Evolutionary conservation across 2,329 filamentous ascomycete species (phyloP).

Genomic region (Aspergillus pseudoviridinutans): DNA sequence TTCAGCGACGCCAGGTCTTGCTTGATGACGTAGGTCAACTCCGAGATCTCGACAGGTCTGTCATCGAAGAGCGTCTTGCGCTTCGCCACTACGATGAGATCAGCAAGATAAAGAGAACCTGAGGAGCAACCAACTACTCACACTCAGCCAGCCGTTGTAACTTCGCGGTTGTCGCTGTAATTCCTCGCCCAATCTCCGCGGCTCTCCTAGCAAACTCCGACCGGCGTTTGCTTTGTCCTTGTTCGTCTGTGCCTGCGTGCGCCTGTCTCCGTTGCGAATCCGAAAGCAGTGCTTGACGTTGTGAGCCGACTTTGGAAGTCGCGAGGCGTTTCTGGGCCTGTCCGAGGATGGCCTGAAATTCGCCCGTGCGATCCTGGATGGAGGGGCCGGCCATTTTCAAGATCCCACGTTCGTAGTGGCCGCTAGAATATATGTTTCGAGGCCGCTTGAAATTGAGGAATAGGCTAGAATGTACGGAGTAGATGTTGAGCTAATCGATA

Average conservation of each 20-base stretch:
- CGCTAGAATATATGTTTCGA: background rate
- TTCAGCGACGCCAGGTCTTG: slow-evolving; percentile 86
- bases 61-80: slow-evolving; percentile 97
- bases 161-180: slow-evolving; percentile 89
- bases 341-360: slow-evolving; percentile 87
- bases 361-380: slow-evolving; percentile 93
- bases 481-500: slow-evolving; percentile 29
- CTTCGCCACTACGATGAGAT: slow-evolving; percentile 65
- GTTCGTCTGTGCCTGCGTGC: slow-evolving; percentile 57
- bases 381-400: slow-evolving; percentile 56
- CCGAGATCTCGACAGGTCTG: slow-evolving; percentile 91
- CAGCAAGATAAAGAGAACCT: slow-evolving; percentile 2
- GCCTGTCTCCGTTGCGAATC: slow-evolving; percentile 59
- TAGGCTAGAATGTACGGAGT: background rate
- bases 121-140: slow-evolving; percentile 38
- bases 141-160: slow-evolving; percentile 85
- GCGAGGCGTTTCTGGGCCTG: slow-evolving; percentile 79
- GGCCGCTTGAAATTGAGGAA: background rate
- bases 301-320: slow-evolving; percentile 70
- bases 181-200: slow-evolving; percentile 86
- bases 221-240: slow-evolving; percentile 48
- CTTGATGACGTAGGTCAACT: slow-evolving; percentile 96
- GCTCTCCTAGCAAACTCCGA: slow-evolving; percentile 93
- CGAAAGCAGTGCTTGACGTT: slow-evolving; percentile 75
- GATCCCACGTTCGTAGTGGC: background rate